Evolutionary conservation across 257 asterid genomes (phyloP).

Genomic region (Ocimum tenuiflorum): DNA sequence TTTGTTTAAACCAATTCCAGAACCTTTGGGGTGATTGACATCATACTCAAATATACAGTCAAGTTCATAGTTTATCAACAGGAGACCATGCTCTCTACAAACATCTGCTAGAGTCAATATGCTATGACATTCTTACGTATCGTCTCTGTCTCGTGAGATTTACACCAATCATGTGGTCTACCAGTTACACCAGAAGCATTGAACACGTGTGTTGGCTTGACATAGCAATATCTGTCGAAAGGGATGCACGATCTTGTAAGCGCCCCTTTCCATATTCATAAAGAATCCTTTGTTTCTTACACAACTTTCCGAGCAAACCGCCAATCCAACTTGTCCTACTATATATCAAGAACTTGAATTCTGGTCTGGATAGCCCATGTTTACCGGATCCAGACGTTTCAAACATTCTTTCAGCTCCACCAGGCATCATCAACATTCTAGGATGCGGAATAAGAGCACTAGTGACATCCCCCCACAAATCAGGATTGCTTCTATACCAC

Average conservation of each 20-base stretch:
- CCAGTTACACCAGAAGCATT: conserved; percentile 68
- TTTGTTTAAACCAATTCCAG: conserved; percentile 58
- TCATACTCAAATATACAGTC: conserved; percentile 62
- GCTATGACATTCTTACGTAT: conserved; percentile 52
- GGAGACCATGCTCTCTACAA: conserved; percentile 42
- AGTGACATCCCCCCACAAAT: conserved; percentile 75
- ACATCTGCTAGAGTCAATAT: conserved; percentile 51
- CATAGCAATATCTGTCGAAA: conserved; percentile 36
- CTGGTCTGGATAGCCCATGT: conserved; percentile 5
- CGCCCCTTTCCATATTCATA: too few species aligned
- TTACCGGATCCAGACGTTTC: conserved; percentile 24
- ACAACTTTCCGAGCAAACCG: too few species aligned
- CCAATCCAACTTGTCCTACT: too few species aligned
- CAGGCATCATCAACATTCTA: conserved; percentile 60
- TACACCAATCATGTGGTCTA: conserved; percentile 64
- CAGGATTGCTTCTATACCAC: conserved; percentile 54
- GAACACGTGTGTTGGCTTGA: conserved; percentile 54
- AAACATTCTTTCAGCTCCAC: conserved; percentile 32
- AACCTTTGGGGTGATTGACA: conserved; percentile 48
- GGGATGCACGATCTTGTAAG: conserved; percentile 37
- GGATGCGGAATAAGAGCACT: conserved; percentile 68
- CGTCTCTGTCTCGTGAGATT: conserved; percentile 48
- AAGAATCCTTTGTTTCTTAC: too few species aligned
- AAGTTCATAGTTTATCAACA: conserved; percentile 49
- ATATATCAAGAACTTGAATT: conserved; percentile 48